phyloP scores from a whole-genome alignment of 768 basidiomycete species.

The Calocera viscosa region DNA sequence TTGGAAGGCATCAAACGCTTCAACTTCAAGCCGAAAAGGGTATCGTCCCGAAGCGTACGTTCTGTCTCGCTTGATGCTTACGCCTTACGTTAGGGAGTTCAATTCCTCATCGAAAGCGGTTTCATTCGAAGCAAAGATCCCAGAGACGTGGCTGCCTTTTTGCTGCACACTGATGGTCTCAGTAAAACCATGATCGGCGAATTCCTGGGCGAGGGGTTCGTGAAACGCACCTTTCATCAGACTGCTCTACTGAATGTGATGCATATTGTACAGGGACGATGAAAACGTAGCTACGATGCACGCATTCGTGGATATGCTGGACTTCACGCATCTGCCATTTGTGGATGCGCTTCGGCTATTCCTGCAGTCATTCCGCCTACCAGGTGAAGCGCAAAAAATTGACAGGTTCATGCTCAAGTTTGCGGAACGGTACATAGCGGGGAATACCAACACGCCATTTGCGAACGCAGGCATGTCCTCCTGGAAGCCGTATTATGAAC shows the following conservation, averaged over 20 bases:
- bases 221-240: conserved; percentile 12
- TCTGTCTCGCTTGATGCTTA: neutral
- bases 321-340: conserved; percentile 70
- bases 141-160: conserved; percentile 68
- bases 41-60: conserved; percentile 28
- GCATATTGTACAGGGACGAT: conserved; percentile 49
- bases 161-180: conserved; percentile 79
- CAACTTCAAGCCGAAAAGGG: conserved; percentile 96
- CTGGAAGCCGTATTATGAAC: neutral
- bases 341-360: conserved; percentile 82
- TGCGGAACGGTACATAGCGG: conserved; percentile 88
- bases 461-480: conserved; percentile 73
- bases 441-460: conserved; percentile 72
- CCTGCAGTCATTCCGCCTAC: conserved; percentile 89
- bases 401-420: conserved; percentile 99
- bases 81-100: conserved; percentile 52
- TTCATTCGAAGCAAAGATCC: conserved; percentile 67
- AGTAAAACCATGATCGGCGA: conserved; percentile 96
- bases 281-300: conserved; percentile 91
- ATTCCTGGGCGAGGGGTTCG: conserved; percentile 92
- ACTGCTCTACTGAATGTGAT: neutral
- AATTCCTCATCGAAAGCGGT: conserved; percentile 77
- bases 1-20: conserved; percentile 95
- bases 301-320: conserved; percentile 85
- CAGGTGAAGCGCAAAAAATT: conserved; percentile 96